A percentile compares a stretch with the other conserved stretches of the same genome.
Evolutionary conservation across 768 basidiomycete genomes (phyloP).

Genomic region (Scleroderma bovista): DNA sequence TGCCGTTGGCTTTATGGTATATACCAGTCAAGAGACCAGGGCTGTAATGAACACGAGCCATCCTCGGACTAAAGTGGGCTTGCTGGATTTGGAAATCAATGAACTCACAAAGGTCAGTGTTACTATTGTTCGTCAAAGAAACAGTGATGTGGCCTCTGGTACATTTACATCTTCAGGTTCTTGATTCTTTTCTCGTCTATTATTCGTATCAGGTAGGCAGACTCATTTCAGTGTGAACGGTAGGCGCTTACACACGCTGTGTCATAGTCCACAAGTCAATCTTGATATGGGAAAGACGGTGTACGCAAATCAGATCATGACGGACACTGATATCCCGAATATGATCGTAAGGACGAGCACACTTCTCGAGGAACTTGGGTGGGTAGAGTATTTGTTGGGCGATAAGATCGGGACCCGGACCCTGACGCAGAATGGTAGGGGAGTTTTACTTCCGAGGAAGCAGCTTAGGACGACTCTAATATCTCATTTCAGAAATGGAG

Average conservation of each 20-base stretch:
- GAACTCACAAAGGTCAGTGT: constrained; percentile 84
- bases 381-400: constrained; percentile 92
- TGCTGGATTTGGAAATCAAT: constrained; percentile 93
- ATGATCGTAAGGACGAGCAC: constrained; percentile 98
- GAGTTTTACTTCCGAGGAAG: neutral
- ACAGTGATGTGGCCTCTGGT: constrained; percentile 93
- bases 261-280: constrained; percentile 86
- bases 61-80: constrained; percentile 89
- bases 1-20: constrained; percentile 88
- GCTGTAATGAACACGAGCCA: constrained; percentile 99
- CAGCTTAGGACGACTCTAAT: neutral
- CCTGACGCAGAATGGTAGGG: constrained; percentile 88
- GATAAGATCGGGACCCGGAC: constrained; percentile 99
- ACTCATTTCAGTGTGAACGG: neutral
- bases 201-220: constrained; percentile 92
- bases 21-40: constrained; percentile 91
- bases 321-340: constrained; percentile 84
- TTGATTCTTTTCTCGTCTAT: constrained; percentile 98
- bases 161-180: constrained; percentile 94
- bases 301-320: constrained; percentile 94
- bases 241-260: too few relatives aligned
- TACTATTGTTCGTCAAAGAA: too few relatives aligned
- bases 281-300: constrained; percentile 99
- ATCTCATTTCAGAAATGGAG: constrained; percentile 80
- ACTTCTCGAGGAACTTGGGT: constrained; percentile 90